phyloP scores from a whole-genome alignment of 148 eudicot genomes.

The Amaranthus cruentus region DNA sequence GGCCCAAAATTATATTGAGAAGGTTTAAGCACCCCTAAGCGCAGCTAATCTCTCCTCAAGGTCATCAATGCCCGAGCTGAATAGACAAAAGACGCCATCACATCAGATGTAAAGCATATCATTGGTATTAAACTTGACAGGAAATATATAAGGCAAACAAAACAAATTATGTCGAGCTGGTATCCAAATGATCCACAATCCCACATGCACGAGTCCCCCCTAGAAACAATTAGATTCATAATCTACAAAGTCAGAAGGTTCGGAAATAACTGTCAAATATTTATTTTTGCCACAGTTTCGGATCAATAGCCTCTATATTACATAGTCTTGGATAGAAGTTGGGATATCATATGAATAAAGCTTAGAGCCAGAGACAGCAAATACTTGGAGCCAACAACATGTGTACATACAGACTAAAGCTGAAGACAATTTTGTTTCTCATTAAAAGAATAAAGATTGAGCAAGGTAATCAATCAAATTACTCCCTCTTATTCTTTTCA shows the following conservation, averaged over 20 bases:
- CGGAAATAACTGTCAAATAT: no score
- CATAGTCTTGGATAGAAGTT: no score
- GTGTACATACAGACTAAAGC: no score
- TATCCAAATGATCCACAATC: background rate
- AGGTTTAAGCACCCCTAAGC: constrained; percentile 57
- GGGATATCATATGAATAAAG: no score
- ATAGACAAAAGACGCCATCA: background rate
- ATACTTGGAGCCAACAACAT: no score
- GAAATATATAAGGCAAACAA: background rate
- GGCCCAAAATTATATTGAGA: background rate
- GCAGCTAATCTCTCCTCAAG: constrained; percentile 90
- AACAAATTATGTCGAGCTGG: background rate
- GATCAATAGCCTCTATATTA: no score
- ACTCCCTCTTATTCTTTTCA: no score
- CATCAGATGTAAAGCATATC: background rate
- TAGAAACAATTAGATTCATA: background rate
- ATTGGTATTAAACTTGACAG: background rate
- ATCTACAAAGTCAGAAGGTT: background rate
- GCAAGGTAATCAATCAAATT: no score
- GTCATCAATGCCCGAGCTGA: constrained; percentile 74
- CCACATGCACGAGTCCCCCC: background rate
- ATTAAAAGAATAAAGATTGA: no score
- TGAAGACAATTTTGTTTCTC: no score
- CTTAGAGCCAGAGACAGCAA: no score
- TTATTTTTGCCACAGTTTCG: no score